These are phyloP conservation scores for Rhodotorula sp. DNA, from an alignment of 1,284 basidiomycete species.

Conservation along the genomic window DNA sequence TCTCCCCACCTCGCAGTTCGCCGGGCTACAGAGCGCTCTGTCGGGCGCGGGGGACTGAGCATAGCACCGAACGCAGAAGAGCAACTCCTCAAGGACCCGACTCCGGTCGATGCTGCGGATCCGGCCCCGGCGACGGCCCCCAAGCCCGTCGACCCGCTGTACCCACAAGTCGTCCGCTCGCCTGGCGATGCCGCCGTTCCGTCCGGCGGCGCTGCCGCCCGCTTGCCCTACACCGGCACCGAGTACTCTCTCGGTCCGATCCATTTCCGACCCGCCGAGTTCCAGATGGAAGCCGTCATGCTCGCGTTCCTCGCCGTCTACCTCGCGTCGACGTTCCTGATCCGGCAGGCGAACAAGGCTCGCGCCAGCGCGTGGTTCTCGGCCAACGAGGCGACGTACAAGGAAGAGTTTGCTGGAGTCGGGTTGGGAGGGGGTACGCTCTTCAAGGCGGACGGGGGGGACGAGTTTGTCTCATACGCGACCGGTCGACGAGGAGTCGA, in stretches of 20 bases:
- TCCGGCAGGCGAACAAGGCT: slow-evolving; percentile 5
- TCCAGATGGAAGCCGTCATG: slow-evolving; percentile 12
- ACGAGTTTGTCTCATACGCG: slow-evolving; percentile 25
- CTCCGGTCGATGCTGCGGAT: slow-evolving; percentile 14
- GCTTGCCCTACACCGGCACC: slow-evolving; percentile 5
- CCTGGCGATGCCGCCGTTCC: background rate
- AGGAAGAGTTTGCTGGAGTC: slow-evolving; percentile 33
- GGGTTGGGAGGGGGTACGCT: slow-evolving; percentile 24
- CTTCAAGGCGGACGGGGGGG: slow-evolving; percentile 25
- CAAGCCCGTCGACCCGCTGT: slow-evolving; percentile 1
- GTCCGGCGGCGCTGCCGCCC: background rate
- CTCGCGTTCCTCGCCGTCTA: slow-evolving; percentile 19
- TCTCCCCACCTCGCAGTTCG: background rate
- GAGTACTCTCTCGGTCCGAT: slow-evolving; percentile 21
- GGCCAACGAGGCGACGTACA: background rate
- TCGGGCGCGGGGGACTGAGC: background rate
- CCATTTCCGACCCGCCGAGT: slow-evolving; percentile 14
- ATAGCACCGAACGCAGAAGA: background rate
- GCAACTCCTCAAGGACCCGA: background rate
- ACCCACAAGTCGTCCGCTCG: slow-evolving; percentile 2
- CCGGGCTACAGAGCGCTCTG: background rate
- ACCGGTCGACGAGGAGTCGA: slow-evolving; percentile 28
- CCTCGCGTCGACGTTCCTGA: slow-evolving; percentile 7
- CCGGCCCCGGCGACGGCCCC: slow-evolving; percentile 3
- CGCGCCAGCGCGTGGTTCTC: slow-evolving; percentile 16